Evolutionary conservation across 1,284 basidiomycete species (phyloP).

Genomic region (Cerrena zonata): DNA sequence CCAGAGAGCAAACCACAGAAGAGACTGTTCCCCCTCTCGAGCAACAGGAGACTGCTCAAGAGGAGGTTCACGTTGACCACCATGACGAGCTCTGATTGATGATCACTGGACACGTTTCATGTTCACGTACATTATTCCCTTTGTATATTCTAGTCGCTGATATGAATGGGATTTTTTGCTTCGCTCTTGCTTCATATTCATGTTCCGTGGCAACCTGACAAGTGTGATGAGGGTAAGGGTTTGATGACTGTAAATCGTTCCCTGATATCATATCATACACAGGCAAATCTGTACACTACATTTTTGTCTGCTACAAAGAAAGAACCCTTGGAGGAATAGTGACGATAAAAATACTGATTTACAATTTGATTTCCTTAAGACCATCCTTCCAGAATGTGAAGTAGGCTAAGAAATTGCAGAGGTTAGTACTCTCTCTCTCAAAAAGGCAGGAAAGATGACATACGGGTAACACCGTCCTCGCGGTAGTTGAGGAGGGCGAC

Average conservation of each 20-base stretch:
- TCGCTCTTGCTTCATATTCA: too few species aligned
- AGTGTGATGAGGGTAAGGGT: too few species aligned
- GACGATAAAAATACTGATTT: conserved; percentile 13
- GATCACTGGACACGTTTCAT: neutral
- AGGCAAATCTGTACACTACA: conserved; percentile 1
- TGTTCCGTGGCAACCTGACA: too few species aligned
- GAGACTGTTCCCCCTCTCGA: conserved; percentile 14
- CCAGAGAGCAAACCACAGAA: conserved; percentile 25
- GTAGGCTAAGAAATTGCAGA: conserved; percentile 54
- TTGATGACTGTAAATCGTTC: neutral
- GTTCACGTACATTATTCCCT: conserved; percentile 1
- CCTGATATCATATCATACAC: neutral
- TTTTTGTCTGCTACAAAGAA: neutral
- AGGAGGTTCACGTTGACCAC: conserved; percentile 21
- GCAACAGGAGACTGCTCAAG: conserved; percentile 9
- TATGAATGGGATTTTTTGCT: neutral
- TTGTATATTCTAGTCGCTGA: conserved; percentile 3
- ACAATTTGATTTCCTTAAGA: conserved; percentile 71
- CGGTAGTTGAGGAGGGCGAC: conserved; percentile 84
- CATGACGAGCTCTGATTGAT: conserved; percentile 29
- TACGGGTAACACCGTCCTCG: conserved; percentile 74
- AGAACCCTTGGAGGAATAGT: conserved; percentile 1
- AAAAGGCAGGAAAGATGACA: neutral
- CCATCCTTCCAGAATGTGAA: conserved; percentile 94
- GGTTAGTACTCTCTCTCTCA: conserved; percentile 8